Evolutionary conservation across 2,329 filamentous ascomycete genomes (phyloP), one percentile per base, ranked within the genome.

Genomic region (Fusarium scirpi): DNA sequence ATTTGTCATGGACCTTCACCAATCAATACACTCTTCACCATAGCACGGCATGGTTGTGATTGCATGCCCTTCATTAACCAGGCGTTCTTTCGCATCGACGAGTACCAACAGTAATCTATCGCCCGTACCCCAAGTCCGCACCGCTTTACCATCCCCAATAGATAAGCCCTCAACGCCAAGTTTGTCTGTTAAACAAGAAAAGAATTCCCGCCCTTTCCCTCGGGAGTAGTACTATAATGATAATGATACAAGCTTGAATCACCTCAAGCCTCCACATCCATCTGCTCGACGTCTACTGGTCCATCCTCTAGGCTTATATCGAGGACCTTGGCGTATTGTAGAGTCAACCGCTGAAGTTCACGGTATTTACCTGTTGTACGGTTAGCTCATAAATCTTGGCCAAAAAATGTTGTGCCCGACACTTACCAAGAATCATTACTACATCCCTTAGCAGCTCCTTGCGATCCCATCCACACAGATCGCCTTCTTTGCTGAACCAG

Each of bases 301-400:
- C 84, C 82, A 22, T 84, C 83, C 47, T 85, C 83, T 8, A 84
- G 71, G 9, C 84, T 85, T 40, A 93, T 83, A 59, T 91, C 92
- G 24, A 97, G 84, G n/a, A 94, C 84, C 69, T 93, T 90, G 15
- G 95, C 95, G 79, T 98, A 98, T 68, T 97, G 95, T 27, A 98
- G 93, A n/a, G 94, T 97, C 44, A 98, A 87, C 27, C 96, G 88
- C 80, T 99, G 96, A 30, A 99, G 85, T 78, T 98, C 97, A 60
- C 96, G 91, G 81, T 96, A 95, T 90, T 98, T 98, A 64, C 94
- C 94, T 97, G 73, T 32, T 5, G 22, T 27, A 10, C 12, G 47
- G 76, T 85, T 78, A 85, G 80, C 44, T 56, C 32, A 25, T 41
- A 41, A 32, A 22, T 41, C n/a, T 22, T 25, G 41, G 34, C 6